These are phyloP conservation scores for Cystobasidiaceae sp. DNA, from an alignment of 1,284 basidiomycete genomes.

Conservation along the genomic window DNA sequence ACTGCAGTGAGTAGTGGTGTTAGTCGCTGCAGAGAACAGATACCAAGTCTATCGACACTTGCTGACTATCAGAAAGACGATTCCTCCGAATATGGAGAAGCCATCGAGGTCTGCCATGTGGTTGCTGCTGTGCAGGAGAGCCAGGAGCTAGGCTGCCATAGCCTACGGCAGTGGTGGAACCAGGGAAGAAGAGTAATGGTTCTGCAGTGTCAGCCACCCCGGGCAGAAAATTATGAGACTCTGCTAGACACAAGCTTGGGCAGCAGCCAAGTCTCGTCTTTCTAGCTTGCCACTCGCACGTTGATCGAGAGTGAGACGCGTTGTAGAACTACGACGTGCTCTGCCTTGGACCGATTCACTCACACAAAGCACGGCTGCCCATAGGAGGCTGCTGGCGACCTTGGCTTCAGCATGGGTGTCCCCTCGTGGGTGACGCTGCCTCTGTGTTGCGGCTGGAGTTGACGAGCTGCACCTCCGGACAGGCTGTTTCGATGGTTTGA, in stretches of 20 bases:
- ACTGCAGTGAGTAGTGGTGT: conserved; percentile 46
- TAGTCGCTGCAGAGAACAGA: neutral
- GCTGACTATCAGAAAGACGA: conserved; percentile 71
- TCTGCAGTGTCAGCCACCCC: too few species aligned
- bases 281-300: too few species aligned
- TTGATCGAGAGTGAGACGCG: too few species aligned
- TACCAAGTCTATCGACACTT: conserved; percentile 40
- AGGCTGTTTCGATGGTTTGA: conserved; percentile 30
- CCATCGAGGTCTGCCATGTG: conserved; percentile 50
- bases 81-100: conserved; percentile 47
- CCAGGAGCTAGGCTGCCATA: neutral
- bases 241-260: too few species aligned
- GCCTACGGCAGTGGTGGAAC: too few species aligned
- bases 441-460: neutral
- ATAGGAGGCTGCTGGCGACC: too few species aligned
- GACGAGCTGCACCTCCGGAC: neutral
- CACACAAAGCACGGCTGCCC: too few species aligned
- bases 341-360: too few species aligned
- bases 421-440: conserved; percentile 22
- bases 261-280: too few species aligned
- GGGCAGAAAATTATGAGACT: too few species aligned
- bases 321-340: too few species aligned
- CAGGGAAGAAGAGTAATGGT: too few species aligned
- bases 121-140: neutral
- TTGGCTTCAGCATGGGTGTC: conserved; percentile 6